Conservation (phyloP, 192 early-diverging fungal genomes). For the Borealophlyctis nickersoniae region DNA sequence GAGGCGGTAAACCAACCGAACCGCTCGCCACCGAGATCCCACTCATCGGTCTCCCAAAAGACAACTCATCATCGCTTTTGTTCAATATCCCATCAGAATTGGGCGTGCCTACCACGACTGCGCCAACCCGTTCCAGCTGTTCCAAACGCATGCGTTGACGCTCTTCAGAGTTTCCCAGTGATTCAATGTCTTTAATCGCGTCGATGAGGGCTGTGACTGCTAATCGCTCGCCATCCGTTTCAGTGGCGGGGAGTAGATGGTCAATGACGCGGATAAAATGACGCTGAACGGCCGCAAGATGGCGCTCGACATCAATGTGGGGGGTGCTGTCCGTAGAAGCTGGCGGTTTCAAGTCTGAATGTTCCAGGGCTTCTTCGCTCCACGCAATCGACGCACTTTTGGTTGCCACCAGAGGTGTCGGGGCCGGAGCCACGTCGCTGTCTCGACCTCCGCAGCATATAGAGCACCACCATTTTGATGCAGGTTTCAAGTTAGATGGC, state of each 20-base stretch:
- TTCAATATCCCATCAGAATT: too few species aligned
- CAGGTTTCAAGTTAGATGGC: too few species aligned
- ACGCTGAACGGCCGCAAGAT: neutral
- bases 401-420: neutral
- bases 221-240: neutral
- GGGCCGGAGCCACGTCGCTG: neutral
- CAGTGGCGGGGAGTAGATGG: neutral
- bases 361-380: too few species aligned
- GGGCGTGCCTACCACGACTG: too few species aligned
- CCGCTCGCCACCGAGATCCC: too few species aligned
- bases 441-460: neutral
- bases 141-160: neutral
- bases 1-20: too few species aligned
- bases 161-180: neutral
- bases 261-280: neutral
- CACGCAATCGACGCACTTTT: too few species aligned
- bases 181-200: neutral
- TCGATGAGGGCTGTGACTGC: neutral
- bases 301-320: constrained; percentile 2
- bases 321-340: neutral
- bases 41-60: too few species aligned
- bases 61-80: too few species aligned
- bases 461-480: neutral
- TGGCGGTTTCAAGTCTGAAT: too few species aligned
- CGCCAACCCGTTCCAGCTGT: neutral